Percentiles rank a stretch among this genome's conserved stretches.
These are phyloP conservation scores for Saccharomycopsis microspora DNA, from an alignment of 805 yeast species.

Conservation along the genomic window DNA sequence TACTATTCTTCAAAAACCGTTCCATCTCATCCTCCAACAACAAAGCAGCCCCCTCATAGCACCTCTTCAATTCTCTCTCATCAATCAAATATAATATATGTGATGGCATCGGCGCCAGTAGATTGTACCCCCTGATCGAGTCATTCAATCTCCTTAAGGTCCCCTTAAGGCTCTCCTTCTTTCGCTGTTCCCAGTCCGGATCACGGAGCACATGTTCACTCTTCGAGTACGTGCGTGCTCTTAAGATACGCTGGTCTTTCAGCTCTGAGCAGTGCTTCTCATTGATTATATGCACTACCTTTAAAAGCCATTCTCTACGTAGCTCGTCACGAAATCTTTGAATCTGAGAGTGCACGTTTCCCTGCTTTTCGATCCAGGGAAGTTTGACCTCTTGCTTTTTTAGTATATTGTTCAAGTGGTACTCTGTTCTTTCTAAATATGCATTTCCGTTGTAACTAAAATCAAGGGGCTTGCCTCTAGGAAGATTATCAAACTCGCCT, in stretches of 20 bases:
- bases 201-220: conserved; percentile 5
- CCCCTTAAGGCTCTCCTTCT: conserved; percentile 23
- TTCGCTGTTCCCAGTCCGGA: conserved; percentile 28
- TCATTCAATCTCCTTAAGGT: conserved; percentile 34
- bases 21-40: not conserved
- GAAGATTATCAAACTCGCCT: conserved; percentile 53
- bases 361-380: conserved; percentile 83
- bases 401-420: conserved; percentile 68
- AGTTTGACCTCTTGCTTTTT: conserved; percentile 70
- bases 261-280: conserved; percentile 17
- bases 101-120: conserved; percentile 53
- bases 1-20: not conserved
- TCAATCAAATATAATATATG: conserved; percentile 39
- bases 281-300: conserved; percentile 22
- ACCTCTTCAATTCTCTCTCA: conserved; percentile 32
- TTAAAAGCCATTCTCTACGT: conserved; percentile 28
- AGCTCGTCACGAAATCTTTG: conserved; percentile 34
- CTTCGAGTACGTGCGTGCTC: conserved; percentile 1
- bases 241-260: conserved; percentile 17
- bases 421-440: conserved; percentile 58
- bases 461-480: conserved; percentile 50
- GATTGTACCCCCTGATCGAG: conserved; percentile 42
- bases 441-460: conserved; percentile 34
- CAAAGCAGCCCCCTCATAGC: conserved; percentile 25
- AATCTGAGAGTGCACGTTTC: conserved; percentile 39